Evolutionary conservation across 1,284 basidiomycete genomes (phyloP).

Genomic region (Boletus coffeatus): DNA sequence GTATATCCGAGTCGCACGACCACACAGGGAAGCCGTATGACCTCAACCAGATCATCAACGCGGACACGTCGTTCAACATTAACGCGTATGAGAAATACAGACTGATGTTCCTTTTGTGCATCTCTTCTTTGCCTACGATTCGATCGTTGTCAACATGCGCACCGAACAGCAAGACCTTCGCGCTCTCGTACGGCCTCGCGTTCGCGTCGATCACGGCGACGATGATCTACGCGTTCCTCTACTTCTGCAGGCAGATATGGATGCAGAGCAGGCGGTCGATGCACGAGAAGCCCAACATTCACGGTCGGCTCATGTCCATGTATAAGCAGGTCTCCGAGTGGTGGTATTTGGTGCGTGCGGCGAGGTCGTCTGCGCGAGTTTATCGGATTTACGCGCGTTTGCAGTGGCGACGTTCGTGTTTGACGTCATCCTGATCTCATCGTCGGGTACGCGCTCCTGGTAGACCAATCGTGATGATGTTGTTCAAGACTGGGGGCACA

Average conservation of each 20-base stretch:
- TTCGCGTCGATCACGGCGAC: constrained; percentile 69
- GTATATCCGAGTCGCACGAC: no score
- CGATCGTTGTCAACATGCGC: neutral
- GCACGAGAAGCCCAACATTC: constrained; percentile 68
- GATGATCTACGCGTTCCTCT: constrained; percentile 62
- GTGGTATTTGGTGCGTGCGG: constrained; percentile 44
- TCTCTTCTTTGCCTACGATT: no score
- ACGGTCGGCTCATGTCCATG: constrained; percentile 66
- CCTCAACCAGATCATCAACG: no score
- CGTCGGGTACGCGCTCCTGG: constrained; percentile 43
- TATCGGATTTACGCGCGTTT: neutral
- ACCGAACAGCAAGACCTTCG: constrained; percentile 40
- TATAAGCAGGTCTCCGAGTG: constrained; percentile 73
- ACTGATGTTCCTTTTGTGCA: no score
- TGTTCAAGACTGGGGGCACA: constrained; percentile 40
- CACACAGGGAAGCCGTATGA: no score
- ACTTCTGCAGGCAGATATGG: constrained; percentile 66
- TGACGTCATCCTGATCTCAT: constrained; percentile 50
- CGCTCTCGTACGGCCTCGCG: constrained; percentile 62
- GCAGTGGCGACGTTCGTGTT: constrained; percentile 47
- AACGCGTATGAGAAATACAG: no score
- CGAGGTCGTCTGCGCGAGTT: neutral
- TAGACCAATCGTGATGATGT: constrained; percentile 44
- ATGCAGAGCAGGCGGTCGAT: constrained; percentile 45
- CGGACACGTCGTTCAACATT: no score